These are phyloP conservation scores for Chlamydomonas schloesseri DNA, from an alignment of 139 green algal genomes.

Conservation along the genomic window DNA sequence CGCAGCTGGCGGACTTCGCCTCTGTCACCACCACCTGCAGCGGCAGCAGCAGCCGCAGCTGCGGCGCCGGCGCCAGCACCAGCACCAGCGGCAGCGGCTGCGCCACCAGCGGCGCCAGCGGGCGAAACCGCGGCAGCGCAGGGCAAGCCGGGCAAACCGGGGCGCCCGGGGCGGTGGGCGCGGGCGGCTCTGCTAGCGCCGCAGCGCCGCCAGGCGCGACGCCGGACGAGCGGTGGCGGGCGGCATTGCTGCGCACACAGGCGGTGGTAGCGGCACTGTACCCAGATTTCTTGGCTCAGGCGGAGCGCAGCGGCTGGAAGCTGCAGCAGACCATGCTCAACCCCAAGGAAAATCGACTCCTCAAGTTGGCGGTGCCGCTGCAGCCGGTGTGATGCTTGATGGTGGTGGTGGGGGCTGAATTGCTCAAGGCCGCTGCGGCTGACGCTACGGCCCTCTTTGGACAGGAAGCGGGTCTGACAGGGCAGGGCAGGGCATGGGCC, in stretches of 20 bases:
- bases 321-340: slow-evolving; percentile 81
- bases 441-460: no score
- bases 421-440: no score
- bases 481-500: no score
- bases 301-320: slow-evolving; percentile 71
- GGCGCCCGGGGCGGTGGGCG: not conserved
- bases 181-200: not conserved
- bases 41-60: not conserved
- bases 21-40: no score
- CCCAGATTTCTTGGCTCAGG: slow-evolving; percentile 67
- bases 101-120: slow-evolving; percentile 13
- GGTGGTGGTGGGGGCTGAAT: not conserved
- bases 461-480: no score
- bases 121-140: not conserved
- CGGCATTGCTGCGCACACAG: slow-evolving; percentile 15
- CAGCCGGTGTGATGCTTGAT: not conserved
- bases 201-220: not conserved
- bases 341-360: slow-evolving; percentile 72
- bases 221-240: slow-evolving; percentile 18
- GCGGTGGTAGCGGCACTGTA: slow-evolving; percentile 59
- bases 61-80: slow-evolving; percentile 23
- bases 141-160: no score
- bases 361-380: slow-evolving; percentile 29
- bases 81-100: not conserved
- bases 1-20: no score